Evolutionary conservation across 352 stramenopile genomes (phyloP).

Genomic region (Globisporangium ultimum): DNA sequence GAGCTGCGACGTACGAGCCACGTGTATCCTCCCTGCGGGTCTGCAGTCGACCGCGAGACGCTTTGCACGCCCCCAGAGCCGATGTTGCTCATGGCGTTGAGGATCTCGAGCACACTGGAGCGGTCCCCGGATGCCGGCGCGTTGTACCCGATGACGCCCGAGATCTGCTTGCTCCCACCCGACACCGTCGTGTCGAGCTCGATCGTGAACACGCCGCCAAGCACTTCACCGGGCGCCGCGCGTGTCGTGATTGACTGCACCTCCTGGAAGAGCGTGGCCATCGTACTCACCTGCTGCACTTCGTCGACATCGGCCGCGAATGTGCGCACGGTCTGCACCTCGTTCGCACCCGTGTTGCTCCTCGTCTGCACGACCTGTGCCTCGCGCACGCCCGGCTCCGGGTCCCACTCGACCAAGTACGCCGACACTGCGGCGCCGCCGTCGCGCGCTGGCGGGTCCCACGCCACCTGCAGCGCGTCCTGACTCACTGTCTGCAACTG

Average conservation of each 20-base stretch:
- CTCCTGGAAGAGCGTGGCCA: conserved; percentile 48
- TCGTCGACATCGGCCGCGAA: conserved; percentile 83
- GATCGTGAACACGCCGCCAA: conserved; percentile 90
- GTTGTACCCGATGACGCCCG: conserved; percentile 89
- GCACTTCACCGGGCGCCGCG: conserved; percentile 73
- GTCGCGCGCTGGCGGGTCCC: conserved; percentile 67
- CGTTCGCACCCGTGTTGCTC: conserved; percentile 89
- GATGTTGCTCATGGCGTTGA: conserved; percentile 83
- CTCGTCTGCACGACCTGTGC: conserved; percentile 84
- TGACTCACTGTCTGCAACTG: conserved; percentile 63
- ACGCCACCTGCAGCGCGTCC: conserved; percentile 65
- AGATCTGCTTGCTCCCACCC: conserved; percentile 88
- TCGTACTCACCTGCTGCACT: conserved; percentile 85
- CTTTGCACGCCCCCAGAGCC: conserved; percentile 43
- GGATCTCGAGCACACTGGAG: conserved; percentile 57
- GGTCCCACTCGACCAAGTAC: conserved; percentile 92
- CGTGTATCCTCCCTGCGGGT: conserved; percentile 87
- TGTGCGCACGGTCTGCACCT: conserved; percentile 92
- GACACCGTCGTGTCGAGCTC: conserved; percentile 85
- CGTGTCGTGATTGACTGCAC: conserved; percentile 87
- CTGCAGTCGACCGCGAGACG: conserved; percentile 56
- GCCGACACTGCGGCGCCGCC: conserved; percentile 72
- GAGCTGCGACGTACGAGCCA: conserved; percentile 86
- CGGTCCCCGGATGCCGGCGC: conserved; percentile 47
- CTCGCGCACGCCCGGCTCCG: conserved; percentile 81